phyloP scores from a whole-genome alignment of 2,329 filamentous ascomycete species.

The Colletotrichum salicis region DNA sequence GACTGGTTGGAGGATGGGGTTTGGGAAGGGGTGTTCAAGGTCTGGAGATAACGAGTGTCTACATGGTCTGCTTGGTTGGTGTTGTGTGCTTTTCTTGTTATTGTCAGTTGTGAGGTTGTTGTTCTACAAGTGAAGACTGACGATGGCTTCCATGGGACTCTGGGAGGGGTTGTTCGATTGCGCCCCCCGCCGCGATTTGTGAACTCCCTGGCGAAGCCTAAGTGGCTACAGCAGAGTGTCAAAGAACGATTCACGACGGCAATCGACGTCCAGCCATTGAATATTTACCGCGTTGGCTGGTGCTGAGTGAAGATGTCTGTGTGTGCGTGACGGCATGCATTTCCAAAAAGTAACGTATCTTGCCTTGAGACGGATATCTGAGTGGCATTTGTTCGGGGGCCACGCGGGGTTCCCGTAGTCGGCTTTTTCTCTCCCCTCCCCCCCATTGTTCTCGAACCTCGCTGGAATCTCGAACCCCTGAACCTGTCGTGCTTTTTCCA shows the following conservation, averaged over 20 bases:
- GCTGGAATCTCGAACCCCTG: slow-evolving; percentile 12
- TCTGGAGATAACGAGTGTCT: not conserved
- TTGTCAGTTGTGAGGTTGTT: not conserved
- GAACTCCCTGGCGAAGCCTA: too few relatives aligned
- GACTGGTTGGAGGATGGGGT: not conserved
- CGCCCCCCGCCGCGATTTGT: too few relatives aligned
- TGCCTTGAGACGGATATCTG: not conserved
- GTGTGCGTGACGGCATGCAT: not conserved
- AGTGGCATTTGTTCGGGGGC: not conserved
- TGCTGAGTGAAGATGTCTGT: not conserved
- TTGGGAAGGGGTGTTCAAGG: not conserved
- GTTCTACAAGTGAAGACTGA: not conserved
- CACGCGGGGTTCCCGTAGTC: not conserved
- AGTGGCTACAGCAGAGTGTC: too few relatives aligned
- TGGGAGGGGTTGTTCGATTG: too few relatives aligned
- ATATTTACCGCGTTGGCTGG: not conserved
- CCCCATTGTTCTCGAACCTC: not conserved
- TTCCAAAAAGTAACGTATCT: not conserved
- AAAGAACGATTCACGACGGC: too few relatives aligned
- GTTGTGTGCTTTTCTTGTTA: not conserved
- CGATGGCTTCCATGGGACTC: too few relatives aligned
- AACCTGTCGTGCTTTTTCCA: slow-evolving; percentile 6
- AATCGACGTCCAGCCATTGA: too few relatives aligned
- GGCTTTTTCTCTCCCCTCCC: not conserved
- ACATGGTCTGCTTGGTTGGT: not conserved